Evolutionary conservation across 345 rosid genomes (phyloP).

Genomic region (Ceriops zippeliana): DNA sequence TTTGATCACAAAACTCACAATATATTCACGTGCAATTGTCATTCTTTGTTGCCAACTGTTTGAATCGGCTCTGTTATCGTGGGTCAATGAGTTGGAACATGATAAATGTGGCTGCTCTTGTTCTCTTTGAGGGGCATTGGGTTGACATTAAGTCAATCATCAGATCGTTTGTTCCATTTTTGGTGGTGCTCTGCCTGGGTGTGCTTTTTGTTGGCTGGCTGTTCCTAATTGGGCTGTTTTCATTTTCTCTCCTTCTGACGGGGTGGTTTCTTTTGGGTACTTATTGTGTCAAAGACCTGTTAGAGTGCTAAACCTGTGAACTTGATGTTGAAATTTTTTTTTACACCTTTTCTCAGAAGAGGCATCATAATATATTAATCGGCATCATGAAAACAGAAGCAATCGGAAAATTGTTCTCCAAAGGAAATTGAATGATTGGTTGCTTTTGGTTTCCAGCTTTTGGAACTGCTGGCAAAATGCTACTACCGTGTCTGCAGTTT

Average conservation of each 20-base stretch:
- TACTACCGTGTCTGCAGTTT: neutral
- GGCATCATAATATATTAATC: neutral
- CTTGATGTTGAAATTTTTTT: neutral
- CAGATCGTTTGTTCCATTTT: slow-evolving; percentile 71
- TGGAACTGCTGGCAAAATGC: neutral
- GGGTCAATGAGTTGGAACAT: slow-evolving; percentile 89
- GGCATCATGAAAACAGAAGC: slow-evolving; percentile 3
- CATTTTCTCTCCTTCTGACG: slow-evolving; percentile 53
- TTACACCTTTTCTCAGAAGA: no score
- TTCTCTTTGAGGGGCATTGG: slow-evolving; percentile 73
- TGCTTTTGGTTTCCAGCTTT: neutral
- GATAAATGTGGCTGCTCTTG: slow-evolving; percentile 60
- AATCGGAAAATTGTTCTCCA: slow-evolving; percentile 11
- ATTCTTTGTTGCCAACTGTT: slow-evolving; percentile 73
- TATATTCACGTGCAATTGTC: slow-evolving; percentile 87
- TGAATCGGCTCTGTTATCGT: slow-evolving; percentile 66
- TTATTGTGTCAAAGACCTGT: slow-evolving; percentile 52
- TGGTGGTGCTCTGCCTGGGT: slow-evolving; percentile 55
- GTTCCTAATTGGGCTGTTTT: slow-evolving; percentile 65
- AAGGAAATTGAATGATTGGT: slow-evolving; percentile 2
- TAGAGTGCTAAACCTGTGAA: slow-evolving; percentile 41
- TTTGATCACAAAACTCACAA: slow-evolving; percentile 82
- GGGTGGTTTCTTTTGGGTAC: slow-evolving; percentile 68
- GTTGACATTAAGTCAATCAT: slow-evolving; percentile 46
- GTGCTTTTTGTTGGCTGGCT: slow-evolving; percentile 69